These are phyloP conservation scores for Oryza rufipogon DNA, from an alignment of 176 grass and related monocot species.

Conservation along the genomic window DNA sequence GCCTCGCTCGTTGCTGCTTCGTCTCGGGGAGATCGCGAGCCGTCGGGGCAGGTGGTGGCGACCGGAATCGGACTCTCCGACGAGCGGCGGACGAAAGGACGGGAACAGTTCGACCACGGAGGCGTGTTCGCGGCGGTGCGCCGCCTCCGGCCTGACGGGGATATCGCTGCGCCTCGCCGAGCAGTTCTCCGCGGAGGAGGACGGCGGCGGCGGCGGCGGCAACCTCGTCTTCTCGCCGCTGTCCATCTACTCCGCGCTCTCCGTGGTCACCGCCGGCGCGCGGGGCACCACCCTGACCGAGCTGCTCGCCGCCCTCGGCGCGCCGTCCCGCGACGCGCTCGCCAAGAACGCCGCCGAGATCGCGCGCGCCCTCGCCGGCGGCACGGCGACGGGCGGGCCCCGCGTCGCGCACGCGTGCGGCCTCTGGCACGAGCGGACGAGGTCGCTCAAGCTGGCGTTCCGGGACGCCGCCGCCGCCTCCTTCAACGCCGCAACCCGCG, in stretches of 20 bases:
- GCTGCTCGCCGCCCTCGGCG: conserved; percentile 28
- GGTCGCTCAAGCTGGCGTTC: conserved; percentile 33
- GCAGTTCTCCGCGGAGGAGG: neutral
- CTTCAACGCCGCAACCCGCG: conserved; percentile 4
- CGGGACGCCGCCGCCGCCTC: neutral
- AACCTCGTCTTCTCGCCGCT: conserved; percentile 37
- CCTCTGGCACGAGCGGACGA: conserved; percentile 32
- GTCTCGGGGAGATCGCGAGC: no score
- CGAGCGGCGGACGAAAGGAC: no score
- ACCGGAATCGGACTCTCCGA: no score
- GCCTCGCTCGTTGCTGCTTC: no score
- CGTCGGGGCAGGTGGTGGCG: no score
- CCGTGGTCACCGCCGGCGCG: conserved; percentile 1
- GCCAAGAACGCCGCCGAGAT: neutral
- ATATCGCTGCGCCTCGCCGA: neutral
- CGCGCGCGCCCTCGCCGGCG: neutral
- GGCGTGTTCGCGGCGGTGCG: neutral
- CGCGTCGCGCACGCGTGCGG: conserved; percentile 27
- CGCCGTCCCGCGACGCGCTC: neutral
- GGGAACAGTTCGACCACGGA: no score
- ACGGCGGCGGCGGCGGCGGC: no score
- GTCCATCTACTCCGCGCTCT: conserved; percentile 23
- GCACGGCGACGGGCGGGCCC: neutral
- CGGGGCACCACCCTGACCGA: neutral
- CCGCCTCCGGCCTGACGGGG: neutral